These are phyloP conservation scores for Globisporangium solare DNA, from an alignment of 352 stramenopile genomes.

Conservation along the genomic window DNA sequence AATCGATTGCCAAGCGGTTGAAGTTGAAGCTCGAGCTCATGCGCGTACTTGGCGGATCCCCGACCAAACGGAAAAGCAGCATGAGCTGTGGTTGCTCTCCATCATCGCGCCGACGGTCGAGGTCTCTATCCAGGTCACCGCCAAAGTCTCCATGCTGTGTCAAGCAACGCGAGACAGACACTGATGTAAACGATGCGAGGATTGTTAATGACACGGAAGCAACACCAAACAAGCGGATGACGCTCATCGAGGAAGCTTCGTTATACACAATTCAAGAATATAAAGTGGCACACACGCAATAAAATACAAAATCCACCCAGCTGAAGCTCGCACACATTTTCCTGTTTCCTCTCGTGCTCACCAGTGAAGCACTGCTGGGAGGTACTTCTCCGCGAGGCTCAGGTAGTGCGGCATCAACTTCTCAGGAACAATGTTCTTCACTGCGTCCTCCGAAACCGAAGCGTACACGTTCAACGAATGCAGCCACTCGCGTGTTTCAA, in stretches of 20 bases:
- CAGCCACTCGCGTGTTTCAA: constrained; percentile 72
- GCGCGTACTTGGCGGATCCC: constrained; percentile 14
- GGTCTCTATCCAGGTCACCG: constrained; percentile 7
- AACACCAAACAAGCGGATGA: neutral
- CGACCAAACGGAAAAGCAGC: constrained; percentile 7
- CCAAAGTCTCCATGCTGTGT: neutral
- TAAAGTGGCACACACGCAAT: neutral
- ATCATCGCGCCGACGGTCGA: neutral
- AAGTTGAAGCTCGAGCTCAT: constrained; percentile 38
- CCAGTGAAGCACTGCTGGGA: constrained; percentile 66
- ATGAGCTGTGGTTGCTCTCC: neutral
- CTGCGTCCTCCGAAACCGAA: constrained; percentile 29
- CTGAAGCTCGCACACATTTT: neutral
- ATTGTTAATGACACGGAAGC: neutral
- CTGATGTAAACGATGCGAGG: neutral
- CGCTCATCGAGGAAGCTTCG: constrained; percentile 7
- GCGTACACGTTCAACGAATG: constrained; percentile 32
- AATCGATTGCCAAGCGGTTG: constrained; percentile 14
- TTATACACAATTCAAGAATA: neutral
- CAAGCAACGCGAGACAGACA: neutral
- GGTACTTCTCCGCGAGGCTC: constrained; percentile 63
- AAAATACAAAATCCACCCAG: neutral
- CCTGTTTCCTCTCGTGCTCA: constrained; percentile 20
- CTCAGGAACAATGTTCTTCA: constrained; percentile 34
- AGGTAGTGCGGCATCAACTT: constrained; percentile 63